Evolutionary conservation across 2,329 filamentous ascomycete genomes (phyloP).

Genomic region (Alternaria sp.): DNA sequence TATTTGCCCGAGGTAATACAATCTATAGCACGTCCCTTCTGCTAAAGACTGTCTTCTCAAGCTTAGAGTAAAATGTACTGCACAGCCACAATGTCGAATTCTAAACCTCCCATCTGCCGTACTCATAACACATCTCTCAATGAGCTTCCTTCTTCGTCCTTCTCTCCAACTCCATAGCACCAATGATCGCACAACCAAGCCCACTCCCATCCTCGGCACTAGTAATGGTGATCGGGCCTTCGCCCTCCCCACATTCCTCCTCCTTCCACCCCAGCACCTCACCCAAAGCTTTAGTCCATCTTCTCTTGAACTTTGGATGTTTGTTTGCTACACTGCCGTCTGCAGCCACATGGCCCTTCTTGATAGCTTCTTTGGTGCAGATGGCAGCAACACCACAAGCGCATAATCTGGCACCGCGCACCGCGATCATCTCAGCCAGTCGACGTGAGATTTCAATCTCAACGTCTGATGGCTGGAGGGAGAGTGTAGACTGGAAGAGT

Average conservation of each 20-base stretch:
- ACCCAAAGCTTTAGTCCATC: conserved; percentile 53
- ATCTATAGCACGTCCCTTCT: neutral
- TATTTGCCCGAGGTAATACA: neutral
- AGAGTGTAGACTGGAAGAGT: conserved; percentile 34
- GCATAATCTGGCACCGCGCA: conserved; percentile 48
- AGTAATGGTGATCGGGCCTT: conserved; percentile 50
- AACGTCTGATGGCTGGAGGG: conserved; percentile 26
- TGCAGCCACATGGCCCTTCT: conserved; percentile 48
- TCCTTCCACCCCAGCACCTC: conserved; percentile 51
- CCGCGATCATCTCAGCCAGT: conserved; percentile 45
- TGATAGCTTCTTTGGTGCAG: conserved; percentile 44
- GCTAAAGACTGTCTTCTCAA: neutral
- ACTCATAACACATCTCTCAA: neutral
- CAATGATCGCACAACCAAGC: conserved; percentile 51
- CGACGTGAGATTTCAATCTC: conserved; percentile 42
- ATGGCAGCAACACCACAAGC: conserved; percentile 52
- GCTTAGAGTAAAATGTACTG: neutral
- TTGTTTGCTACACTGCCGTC: conserved; percentile 54
- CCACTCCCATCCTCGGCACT: conserved; percentile 54
- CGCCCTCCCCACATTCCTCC: conserved; percentile 19
- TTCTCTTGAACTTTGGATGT: conserved; percentile 52
- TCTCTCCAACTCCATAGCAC: conserved; percentile 43
- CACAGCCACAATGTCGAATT: neutral
- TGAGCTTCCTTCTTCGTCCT: neutral
- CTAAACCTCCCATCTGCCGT: neutral